phyloP scores from a whole-genome alignment of 768 basidiomycete species.

The Lactifluus rugatus region DNA sequence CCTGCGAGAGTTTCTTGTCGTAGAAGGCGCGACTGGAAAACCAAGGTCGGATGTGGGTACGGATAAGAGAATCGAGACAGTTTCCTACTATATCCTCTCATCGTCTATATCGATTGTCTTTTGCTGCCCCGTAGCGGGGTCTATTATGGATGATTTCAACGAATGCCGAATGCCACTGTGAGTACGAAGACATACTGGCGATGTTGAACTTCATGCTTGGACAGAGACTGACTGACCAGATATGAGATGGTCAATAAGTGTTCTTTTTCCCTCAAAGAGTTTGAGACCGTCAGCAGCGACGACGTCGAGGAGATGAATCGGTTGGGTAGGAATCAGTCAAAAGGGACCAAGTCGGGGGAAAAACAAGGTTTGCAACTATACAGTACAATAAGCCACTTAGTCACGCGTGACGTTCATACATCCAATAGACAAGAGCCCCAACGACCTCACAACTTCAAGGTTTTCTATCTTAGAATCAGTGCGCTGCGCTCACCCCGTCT shows the following conservation, averaged over 20 bases:
- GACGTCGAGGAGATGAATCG: constrained; percentile 28
- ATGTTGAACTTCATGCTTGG: constrained; percentile 94
- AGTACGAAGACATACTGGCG: constrained; percentile 56
- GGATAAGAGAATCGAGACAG: not conserved
- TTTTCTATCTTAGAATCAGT: constrained; percentile 32
- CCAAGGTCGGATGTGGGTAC: constrained; percentile 4
- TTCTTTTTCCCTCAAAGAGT: not conserved
- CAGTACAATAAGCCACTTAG: constrained; percentile 33
- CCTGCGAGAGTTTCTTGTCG: constrained; percentile 95
- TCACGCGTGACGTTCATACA: constrained; percentile 32
- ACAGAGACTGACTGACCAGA: not conserved
- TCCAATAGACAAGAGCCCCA: constrained; percentile 19
- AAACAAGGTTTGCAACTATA: constrained; percentile 57
- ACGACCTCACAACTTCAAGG: constrained; percentile 32
- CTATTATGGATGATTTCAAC: constrained; percentile 28
- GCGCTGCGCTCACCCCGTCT: constrained; percentile 19
- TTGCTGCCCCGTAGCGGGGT: constrained; percentile 96
- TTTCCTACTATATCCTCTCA: constrained; percentile 68
- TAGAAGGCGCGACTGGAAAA: constrained; percentile 77
- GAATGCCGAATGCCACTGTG: not conserved
- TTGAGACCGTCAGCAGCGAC: constrained; percentile 35
- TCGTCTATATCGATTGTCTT: constrained; percentile 93
- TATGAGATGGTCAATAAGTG: not conserved
- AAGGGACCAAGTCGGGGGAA: constrained; percentile 17
- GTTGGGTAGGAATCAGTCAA: too few relatives aligned